Evolutionary conservation across 1,139 yeast species (phyloP), one percentile per base, ranked within the genome.

Genomic region (Eremothecium cymbalariae): DNA sequence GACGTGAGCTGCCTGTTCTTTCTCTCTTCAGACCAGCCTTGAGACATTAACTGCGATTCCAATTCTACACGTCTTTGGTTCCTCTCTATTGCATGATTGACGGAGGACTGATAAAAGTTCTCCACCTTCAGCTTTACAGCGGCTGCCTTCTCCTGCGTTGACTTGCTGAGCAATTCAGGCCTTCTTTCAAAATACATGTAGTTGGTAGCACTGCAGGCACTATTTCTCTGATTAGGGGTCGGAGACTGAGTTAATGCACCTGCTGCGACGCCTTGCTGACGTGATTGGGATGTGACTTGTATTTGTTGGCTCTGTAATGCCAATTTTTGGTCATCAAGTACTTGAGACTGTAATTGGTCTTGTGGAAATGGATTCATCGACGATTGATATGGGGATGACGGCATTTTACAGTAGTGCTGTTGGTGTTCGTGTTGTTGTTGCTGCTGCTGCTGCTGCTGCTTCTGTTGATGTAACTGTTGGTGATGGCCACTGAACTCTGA

Each of bases 111-210:
- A 55, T 80, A 81, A 50, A 71, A 79, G 51, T 79, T 79, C 48
- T 81, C 93, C 37, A 81, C 60, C 42, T 77, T 75, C 35, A 81
- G 60, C 57, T 80, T 80, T 24, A 78, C 74, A 6, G 84, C 78
- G 2, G 85, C 72, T 1, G 90, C 83, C 47, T 73, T 76, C 50
- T 81, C 90, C 51, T 79, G 88, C 1, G 84, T 66, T 8, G 66
- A 53, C 44, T 78, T 77, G 28, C 75, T 70, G 50, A 81, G 65
- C 48, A 71, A 65, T 44, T 82, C 93, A 0, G 97, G 96, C 50
- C 83, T 86, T 45, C 97, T 74, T 51, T 81, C 88, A 60, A 88
- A 82, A 51, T 76, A 72, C 37, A 81, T 85, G 47, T 79, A 78
- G 42, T 66, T 67, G 12, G 14, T 18, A 4, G 21, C 22, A 6